Percentiles rank a stretch among this genome's conserved stretches.
Evolutionary conservation across 2,329 filamentous ascomycete species (phyloP).

Genomic region (Cladobotryum mycophilum): DNA sequence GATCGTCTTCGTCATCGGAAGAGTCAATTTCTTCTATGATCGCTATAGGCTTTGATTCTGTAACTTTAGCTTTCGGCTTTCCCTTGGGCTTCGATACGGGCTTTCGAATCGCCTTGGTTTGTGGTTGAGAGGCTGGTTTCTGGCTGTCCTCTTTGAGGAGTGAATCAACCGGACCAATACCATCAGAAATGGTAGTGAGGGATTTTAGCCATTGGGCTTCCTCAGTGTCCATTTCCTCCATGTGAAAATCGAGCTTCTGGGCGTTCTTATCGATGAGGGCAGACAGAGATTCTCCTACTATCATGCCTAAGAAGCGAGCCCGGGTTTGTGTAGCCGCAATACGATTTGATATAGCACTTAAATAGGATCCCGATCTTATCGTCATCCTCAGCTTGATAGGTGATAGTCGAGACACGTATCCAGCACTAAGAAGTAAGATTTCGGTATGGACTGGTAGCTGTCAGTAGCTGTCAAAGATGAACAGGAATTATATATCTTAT

Average conservation of each 20-base stretch:
- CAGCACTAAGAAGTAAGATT: constrained; percentile 67
- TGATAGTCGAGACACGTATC: constrained; percentile 63
- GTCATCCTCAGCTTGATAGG: constrained; percentile 62
- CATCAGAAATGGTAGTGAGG: constrained; percentile 58
- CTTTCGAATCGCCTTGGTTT: constrained; percentile 14
- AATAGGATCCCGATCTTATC: constrained; percentile 65
- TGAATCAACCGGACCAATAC: constrained; percentile 49
- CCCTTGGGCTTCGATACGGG: constrained; percentile 20
- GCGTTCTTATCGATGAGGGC: constrained; percentile 59
- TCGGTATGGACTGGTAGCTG: constrained; percentile 64
- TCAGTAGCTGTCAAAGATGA: constrained; percentile 8
- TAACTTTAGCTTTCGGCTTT: constrained; percentile 24
- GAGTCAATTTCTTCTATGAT: constrained; percentile 62
- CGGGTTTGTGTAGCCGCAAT: constrained; percentile 68
- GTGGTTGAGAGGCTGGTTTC: neutral
- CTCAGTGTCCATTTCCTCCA: constrained; percentile 66
- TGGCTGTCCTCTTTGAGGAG: constrained; percentile 31
- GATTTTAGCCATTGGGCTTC: constrained; percentile 72
- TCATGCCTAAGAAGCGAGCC: constrained; percentile 80
- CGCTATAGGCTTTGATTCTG: constrained; percentile 31
- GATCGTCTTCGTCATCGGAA: constrained; percentile 55
- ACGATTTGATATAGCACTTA: constrained; percentile 77
- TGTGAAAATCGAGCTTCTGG: constrained; percentile 73
- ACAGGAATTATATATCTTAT: constrained; percentile 7
- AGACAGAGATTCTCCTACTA: constrained; percentile 69